phyloP scores from a whole-genome alignment of 1,284 basidiomycete species.

The Ceratobasidium sp. region DNA sequence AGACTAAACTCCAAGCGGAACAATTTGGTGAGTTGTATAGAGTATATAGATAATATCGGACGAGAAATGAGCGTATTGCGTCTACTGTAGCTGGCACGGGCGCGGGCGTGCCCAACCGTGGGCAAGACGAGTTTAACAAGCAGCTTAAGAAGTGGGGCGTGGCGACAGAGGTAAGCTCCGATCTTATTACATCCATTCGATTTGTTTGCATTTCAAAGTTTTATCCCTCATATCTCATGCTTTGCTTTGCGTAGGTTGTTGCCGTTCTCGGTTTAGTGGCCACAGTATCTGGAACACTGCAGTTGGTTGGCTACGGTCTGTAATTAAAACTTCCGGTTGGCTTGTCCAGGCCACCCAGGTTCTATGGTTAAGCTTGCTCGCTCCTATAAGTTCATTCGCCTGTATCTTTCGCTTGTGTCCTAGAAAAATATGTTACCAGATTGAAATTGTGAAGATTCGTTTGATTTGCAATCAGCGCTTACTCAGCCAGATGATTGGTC shows the following conservation, averaged over 20 bases:
- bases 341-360: not conserved
- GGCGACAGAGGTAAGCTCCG: slow-evolving; percentile 24
- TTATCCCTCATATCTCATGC: not conserved
- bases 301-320: slow-evolving; percentile 33
- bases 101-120: slow-evolving; percentile 36
- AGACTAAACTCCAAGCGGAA: slow-evolving; percentile 34
- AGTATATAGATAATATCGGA: too few relatives aligned
- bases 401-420: too few relatives aligned
- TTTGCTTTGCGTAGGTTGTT: slow-evolving; percentile 15
- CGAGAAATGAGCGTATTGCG: too few relatives aligned
- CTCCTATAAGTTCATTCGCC: too few relatives aligned
- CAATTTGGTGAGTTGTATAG: slow-evolving; percentile 21
- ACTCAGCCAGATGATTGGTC: not conserved
- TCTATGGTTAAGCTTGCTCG: too few relatives aligned
- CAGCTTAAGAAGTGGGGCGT: slow-evolving; percentile 36
- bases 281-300: slow-evolving; percentile 37
- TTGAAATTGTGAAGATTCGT: not conserved
- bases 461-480: not conserved
- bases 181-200: not conserved
- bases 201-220: too few relatives aligned
- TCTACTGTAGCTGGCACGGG: slow-evolving; percentile 31
- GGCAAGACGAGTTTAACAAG: slow-evolving; percentile 38
- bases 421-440: too few relatives aligned
- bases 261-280: slow-evolving; percentile 33
- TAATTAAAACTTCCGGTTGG: not conserved